A percentile compares a stretch with the other conserved stretches of the same genome.
phyloP scores from a whole-genome alignment of 2,329 filamentous ascomycete species.

The Colletotrichum lupini region DNA sequence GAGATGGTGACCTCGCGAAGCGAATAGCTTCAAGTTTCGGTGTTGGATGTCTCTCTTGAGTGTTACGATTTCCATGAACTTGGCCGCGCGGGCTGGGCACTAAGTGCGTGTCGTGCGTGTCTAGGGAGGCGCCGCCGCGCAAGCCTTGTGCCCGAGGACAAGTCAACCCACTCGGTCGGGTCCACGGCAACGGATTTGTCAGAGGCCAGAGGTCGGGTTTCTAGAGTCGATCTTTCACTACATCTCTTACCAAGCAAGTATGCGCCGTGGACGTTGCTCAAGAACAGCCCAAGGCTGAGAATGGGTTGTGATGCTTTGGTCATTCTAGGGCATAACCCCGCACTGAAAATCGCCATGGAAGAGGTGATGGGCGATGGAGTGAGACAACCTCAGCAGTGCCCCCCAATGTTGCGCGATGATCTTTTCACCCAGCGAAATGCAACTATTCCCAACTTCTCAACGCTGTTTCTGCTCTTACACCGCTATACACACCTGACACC shows the following conservation, averaged over 20 bases:
- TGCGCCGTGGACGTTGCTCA: neutral
- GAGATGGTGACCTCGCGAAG: neutral
- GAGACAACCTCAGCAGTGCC: neutral
- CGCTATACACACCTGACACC: neutral
- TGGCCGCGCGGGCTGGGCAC: neutral
- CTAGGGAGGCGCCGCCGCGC: neutral
- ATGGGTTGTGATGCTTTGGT: neutral
- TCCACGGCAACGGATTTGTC: neutral
- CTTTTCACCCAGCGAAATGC: neutral
- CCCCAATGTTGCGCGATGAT: neutral
- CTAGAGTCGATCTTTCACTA: neutral
- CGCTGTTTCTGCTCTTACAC: neutral
- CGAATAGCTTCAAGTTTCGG: neutral
- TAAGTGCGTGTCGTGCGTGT: neutral
- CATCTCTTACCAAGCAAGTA: neutral
- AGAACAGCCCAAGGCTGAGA: neutral
- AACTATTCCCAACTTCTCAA: conserved; percentile 11
- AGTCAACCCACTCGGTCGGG: neutral
- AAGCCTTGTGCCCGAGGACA: neutral
- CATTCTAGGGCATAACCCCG: neutral
- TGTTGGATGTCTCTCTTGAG: neutral
- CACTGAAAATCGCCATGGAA: neutral
- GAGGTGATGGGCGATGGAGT: neutral
- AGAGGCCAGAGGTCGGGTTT: neutral
- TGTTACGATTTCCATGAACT: neutral